Base-by-base conservation (phyloP, 257 asterid genomes). In the Ajuga chamaepitys region DNA sequence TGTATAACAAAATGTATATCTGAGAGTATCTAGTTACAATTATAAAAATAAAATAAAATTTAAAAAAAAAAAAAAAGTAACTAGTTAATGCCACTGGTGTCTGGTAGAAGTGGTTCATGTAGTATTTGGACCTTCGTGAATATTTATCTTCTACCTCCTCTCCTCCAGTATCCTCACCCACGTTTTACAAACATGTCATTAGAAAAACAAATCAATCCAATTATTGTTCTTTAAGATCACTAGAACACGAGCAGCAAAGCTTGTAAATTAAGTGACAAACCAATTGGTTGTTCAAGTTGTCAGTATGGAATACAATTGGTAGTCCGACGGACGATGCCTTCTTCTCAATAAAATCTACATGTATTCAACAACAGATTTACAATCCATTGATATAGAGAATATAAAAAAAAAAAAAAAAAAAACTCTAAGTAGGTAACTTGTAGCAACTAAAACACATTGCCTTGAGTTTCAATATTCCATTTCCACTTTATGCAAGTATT, bases 101-200 rank as follows among this genome's bases (percentile, higher is more conserved):
- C 96, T 0, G 97, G 97, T 22, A 73, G 67, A 74, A 94, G 86
- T 61, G 70, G 75, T 94, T 94, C 85, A 79, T 83, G 74, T 94
- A 94, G 73, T 90, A 94, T 81, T 94, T 94, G 8, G 99, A 88
- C 58, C 77, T 73, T 12, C 99, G 95, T 47, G 91, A 82, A 88
- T 77, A 34, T 94, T 81, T 64, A 94, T 94, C 82, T 52, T 82
- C 67, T 86, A 75, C 84, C 91, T 84, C 82, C 86, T 85, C 79
- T 73, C 78, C 66, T 80, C 82, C 0, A 98, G 99, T 83, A 90
- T 70, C 70, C 48, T 50, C 38, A 94, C 8, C 99, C 99, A 14
- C 99, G 99, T 66, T 95, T 82, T 28, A 88, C 91, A 74, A 94
- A 94, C 99, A 97, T 94, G 78, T n/a, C n/a, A n/a, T n/a, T n/a